Base-by-base conservation (phyloP, 1,284 basidiomycete species). In the Moesziomyces globuligerus region DNA sequence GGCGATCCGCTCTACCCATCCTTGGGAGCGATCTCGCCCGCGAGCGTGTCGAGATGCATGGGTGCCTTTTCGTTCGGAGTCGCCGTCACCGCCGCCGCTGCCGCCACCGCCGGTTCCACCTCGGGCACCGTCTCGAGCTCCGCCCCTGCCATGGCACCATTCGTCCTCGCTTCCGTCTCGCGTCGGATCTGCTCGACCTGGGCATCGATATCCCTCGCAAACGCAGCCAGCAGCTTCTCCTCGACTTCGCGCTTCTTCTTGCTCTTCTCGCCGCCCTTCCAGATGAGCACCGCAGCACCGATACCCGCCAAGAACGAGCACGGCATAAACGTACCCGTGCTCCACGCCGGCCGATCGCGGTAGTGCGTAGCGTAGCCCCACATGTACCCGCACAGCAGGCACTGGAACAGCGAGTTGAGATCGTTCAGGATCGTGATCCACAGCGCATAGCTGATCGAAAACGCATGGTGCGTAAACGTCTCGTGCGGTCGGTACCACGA, bases 401-500 rank as follows among this genome's bases (percentile, higher is more conserved):
- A 73, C 83, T 93, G 91, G 81, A 93, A 93, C 52, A 91, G 83
- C 1, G 90, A 91, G 83, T 93, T 93, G 32, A 89, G 87, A 75
- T 91, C 90, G 82, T 90, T 91, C 56, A 91, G 81, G 32, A 49
- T 42, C 18, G 46, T 51, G 42, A 43, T 56, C 32, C 18, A 67
- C 89, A 87, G 45, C 7, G 66, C 71, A 90, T 64, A 48, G 4
- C 48, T 55, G 49, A 78, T 74, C 7, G 90, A 89, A 81, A 92
- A 93, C 8, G 91, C 91, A 53, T 89, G 85, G 80, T 93, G 91
- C 0, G 91, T 92, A 55, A 89, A 89, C 10, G 90, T 93, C 36
- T 90, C 91, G 82, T 93, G 91, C 2, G 91, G 87, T 39, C 90
- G 85, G 81, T 94, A 94, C 91, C 91, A 94, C 10, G 59, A 64